Base-by-base conservation (phyloP, 2,329 filamentous ascomycete species). In the Aureobasidium zeae region DNA sequence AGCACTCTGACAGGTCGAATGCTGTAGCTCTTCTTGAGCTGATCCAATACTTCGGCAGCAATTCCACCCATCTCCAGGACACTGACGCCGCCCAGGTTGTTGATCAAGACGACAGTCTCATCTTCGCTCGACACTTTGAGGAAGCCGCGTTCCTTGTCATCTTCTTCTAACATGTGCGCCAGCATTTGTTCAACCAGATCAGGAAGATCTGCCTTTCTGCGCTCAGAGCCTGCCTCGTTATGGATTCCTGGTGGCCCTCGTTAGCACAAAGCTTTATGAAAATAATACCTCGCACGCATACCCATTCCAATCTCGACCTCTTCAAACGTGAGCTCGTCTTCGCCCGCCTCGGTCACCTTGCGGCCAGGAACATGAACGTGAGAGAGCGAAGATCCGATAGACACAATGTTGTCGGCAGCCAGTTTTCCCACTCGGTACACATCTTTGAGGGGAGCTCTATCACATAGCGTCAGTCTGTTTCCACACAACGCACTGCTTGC, bases 331-430 rank as follows among this genome's bases (percentile, higher is more conserved):
- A 89, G 63, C 30, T 79, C 77, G 17, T 77, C 74, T 9, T 68
- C 69, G 31, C 70, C 71, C 10, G 63, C 57, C 51, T 77, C 73
- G 0, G 67, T 62, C 5, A 68, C 58, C 1, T 69, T 74, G 48
- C 87, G 74, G 3, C 89, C 88, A 0, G 89, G 89, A 0, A 95
- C 85, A 58, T 95, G 89, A n/a, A 95, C 88, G 59, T 94, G 88
- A 51, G 83, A 81, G 30, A 95, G 67, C 42, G 84, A 89, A 3
- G 85, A 83, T 12, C 88, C 89, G 16, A 95, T 84, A 30, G 83
- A 87, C 24, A 93, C 83, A 5, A 89, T 65, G 58, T 94, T 94
- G 13, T 76, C 71, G 2, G 84, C 80, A 3, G 77, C 76, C 37
- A 86, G 65, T 55, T 79, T 72, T 5, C 86, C 87, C 9, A 88